Evolutionary conservation across 2,329 filamentous ascomycete species (phyloP), one percentile per base, ranked within the genome.

Genomic region (Coniella lustricola): DNA sequence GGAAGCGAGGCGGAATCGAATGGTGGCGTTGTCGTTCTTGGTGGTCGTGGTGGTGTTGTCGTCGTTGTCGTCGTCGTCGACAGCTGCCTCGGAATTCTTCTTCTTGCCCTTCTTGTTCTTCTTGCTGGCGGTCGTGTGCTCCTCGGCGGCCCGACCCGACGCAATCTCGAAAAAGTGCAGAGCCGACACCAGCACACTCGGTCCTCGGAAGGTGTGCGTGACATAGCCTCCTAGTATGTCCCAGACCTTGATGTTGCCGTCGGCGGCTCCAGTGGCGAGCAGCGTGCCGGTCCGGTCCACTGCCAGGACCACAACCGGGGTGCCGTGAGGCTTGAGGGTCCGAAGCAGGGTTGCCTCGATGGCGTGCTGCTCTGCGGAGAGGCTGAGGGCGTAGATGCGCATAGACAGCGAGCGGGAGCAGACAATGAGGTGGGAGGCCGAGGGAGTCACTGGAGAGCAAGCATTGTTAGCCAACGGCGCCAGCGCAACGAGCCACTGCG

Each of bases 331-430:
- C 65, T 95, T 96, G 29, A 96, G 67, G 3, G 88, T 90, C 58
- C 90, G 82, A 14, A 87, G 64, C 14, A 94, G 79, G 43, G 84
- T 81, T 17, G 82, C 68, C 46, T 83, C 78, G 53, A 90, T 75
- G 4, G 72, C 67, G 40, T 73, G 73, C 33, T 78, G 73, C 17
- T 77, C 73, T 22, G 72, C 71, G 17, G 79, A 79, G 21, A 74
- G 71, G 44, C 76, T 75, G 21, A 98, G 74, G 16, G 84, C 70
- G 68, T 88, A 97, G 56, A 97, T 90, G 62, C 87, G 85, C 90
- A 97, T 94, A 7, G 90, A 90, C 47, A 96, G 75, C n/a, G 91
- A 97, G 57, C 91, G 84, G 16, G 93, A 98, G 71, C 90, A 97
- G 57, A 94, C 72, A 55, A 95, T 82, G 48, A 97, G 77, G 66